Evolutionary conservation across 768 basidiomycete genomes (phyloP).

Genomic region (Porphyrellus cyaneotinctus): DNA sequence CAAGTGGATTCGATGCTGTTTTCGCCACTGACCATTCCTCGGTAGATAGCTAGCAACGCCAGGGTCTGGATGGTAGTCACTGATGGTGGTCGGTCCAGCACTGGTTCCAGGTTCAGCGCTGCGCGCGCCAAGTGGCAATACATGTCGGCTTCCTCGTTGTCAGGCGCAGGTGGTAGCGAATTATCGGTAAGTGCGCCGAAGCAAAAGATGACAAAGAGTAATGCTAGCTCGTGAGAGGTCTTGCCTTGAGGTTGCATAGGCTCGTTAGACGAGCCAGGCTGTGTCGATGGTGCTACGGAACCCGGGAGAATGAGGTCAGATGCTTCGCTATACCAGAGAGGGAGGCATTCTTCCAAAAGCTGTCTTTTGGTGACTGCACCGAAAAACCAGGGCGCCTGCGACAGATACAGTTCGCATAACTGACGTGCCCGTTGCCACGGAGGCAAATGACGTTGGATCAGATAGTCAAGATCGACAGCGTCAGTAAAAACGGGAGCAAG

Average conservation of each 20-base stretch:
- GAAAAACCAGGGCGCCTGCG: constrained; percentile 80
- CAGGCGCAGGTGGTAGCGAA: constrained; percentile 47
- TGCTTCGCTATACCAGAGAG: constrained; percentile 59
- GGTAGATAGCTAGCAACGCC: constrained; percentile 65
- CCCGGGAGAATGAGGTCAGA: constrained; percentile 24
- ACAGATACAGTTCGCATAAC: constrained; percentile 65
- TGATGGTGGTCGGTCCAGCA: constrained; percentile 67
- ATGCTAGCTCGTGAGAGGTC: constrained; percentile 56
- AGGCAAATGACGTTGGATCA: constrained; percentile 52
- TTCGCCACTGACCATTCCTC: constrained; percentile 63
- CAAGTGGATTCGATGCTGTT: constrained; percentile 69
- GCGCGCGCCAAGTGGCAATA: constrained; percentile 62
- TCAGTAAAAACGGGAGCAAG: constrained; percentile 37
- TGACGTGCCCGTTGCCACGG: constrained; percentile 53
- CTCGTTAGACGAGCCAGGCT: not conserved
- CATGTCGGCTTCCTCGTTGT: constrained; percentile 48
- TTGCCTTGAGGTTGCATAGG: constrained; percentile 16
- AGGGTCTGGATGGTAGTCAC: constrained; percentile 66
- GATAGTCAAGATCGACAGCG: constrained; percentile 40
- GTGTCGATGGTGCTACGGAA: constrained; percentile 22
- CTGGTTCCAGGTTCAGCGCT: constrained; percentile 61
- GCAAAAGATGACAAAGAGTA: constrained; percentile 59
- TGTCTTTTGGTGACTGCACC: constrained; percentile 64
- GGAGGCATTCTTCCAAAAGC: constrained; percentile 60
- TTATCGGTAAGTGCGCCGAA: constrained; percentile 60